phyloP scores from a whole-genome alignment of 2,329 filamentous ascomycete species.

The Epicoccum nigrum region DNA sequence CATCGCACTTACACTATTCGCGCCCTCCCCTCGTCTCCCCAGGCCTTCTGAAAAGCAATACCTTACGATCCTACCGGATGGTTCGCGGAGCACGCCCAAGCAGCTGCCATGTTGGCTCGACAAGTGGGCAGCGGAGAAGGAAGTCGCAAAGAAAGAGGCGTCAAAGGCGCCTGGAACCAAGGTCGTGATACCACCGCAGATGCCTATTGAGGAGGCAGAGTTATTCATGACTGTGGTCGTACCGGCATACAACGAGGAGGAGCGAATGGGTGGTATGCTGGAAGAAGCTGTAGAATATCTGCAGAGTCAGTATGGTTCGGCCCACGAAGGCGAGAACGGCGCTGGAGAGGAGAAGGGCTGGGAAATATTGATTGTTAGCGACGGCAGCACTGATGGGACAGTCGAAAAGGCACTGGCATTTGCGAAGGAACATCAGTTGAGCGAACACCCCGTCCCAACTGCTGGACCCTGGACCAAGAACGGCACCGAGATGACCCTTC shows the following conservation, averaged over 20 bases:
- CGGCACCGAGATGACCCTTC: conserved; percentile 40
- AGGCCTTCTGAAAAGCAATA: conserved; percentile 84
- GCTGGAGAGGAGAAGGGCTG: conserved; percentile 80
- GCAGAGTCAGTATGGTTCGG: conserved; percentile 72
- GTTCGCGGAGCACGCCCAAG: conserved; percentile 60
- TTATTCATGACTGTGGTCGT: conserved; percentile 91
- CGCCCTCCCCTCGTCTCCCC: conserved; percentile 77
- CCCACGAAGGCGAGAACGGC: conserved; percentile 55
- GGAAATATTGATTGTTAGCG: conserved; percentile 91
- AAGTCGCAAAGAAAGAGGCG: conserved; percentile 45
- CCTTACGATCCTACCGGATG: conserved; percentile 72
- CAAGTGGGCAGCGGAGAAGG: conserved; percentile 67
- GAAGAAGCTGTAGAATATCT: conserved; percentile 90
- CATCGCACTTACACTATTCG: conserved; percentile 72
- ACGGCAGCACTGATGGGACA: conserved; percentile 85
- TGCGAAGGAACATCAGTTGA: conserved; percentile 69
- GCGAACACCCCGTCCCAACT: conserved; percentile 42
- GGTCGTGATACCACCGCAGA: conserved; percentile 43
- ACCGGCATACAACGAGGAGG: conserved; percentile 93
- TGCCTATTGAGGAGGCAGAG: conserved; percentile 73
- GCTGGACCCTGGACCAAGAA: conserved; percentile 61
- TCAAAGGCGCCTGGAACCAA: conserved; percentile 31
- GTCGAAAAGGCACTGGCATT: conserved; percentile 81
- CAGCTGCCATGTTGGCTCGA: conserved; percentile 88
- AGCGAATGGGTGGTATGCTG: conserved; percentile 80